A percentile compares a stretch with the other conserved stretches of the same genome.
phyloP scores from a whole-genome alignment of 768 basidiomycete genomes.

The Panaeolus cyanescens region DNA sequence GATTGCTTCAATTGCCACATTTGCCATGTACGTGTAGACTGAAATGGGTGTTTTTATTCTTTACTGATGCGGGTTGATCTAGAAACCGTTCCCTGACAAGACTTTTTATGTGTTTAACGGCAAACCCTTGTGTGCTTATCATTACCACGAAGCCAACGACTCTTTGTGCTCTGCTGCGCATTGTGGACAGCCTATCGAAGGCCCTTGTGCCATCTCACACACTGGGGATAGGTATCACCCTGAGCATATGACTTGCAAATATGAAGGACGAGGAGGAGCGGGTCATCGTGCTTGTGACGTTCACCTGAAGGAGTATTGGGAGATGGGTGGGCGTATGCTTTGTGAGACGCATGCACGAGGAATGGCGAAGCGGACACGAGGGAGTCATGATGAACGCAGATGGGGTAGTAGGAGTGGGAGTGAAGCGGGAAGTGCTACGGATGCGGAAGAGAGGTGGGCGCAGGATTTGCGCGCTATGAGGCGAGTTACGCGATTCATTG shows the following conservation, averaged over 20 bases:
- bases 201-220: constrained; percentile 88
- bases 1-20: constrained; percentile 88
- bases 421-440: constrained; percentile 21
- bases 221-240: constrained; percentile 83
- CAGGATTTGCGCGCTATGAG: constrained; percentile 63
- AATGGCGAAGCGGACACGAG: constrained; percentile 3
- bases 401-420: constrained; percentile 10
- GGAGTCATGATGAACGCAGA: constrained; percentile 10
- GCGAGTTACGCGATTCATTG: constrained; percentile 81
- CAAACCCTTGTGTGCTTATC: constrained; percentile 88
- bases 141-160: constrained; percentile 91
- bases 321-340: constrained; percentile 81
- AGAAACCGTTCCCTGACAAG: constrained; percentile 91
- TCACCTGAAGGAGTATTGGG: constrained; percentile 83
- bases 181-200: constrained; percentile 91
- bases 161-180: constrained; percentile 79
- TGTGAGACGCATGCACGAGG: constrained; percentile 77
- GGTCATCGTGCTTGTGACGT: constrained; percentile 49
- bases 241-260: constrained; percentile 85
- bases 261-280: constrained; percentile 28
- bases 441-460: constrained; percentile 32
- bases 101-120: constrained; percentile 91
- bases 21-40: constrained; percentile 63
- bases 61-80: constrained; percentile 9
- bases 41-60: constrained; percentile 5